These are phyloP conservation scores for Mycena rosella DNA, from an alignment of 768 basidiomycete genomes.

Conservation along the genomic window DNA sequence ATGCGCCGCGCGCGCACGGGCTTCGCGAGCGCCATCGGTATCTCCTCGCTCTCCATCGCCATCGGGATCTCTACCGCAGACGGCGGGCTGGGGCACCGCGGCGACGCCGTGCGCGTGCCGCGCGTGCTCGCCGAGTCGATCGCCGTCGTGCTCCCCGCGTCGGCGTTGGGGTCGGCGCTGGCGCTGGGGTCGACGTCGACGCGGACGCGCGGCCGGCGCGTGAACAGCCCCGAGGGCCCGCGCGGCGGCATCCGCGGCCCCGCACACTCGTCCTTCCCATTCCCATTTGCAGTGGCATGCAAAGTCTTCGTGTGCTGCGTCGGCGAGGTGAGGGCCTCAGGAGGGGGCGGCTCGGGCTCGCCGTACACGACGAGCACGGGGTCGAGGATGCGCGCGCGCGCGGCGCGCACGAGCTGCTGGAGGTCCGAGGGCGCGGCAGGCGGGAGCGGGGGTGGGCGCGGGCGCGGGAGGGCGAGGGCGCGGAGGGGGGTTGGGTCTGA, in stretches of 20 bases:
- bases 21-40: slow-evolving; percentile 31
- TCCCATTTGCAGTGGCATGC: too few species aligned
- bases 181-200: slow-evolving; percentile 1
- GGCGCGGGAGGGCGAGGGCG: slow-evolving; percentile 60
- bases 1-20: slow-evolving; percentile 32
- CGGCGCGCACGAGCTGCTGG: slow-evolving; percentile 50
- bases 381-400: slow-evolving; percentile 65
- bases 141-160: slow-evolving; percentile 23
- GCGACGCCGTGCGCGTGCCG: neutral
- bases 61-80: neutral
- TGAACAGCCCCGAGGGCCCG: slow-evolving; percentile 33
- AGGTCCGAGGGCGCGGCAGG: slow-evolving; percentile 64
- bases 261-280: slow-evolving; percentile 35
- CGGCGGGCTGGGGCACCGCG: neutral
- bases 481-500: slow-evolving; percentile 67
- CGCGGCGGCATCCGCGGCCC: slow-evolving; percentile 34
- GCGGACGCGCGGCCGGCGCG: slow-evolving; percentile 6
- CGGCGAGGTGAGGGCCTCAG: neutral
- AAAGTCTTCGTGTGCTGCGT: slow-evolving; percentile 13
- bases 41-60: too few species aligned
- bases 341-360: slow-evolving; percentile 32
- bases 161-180: slow-evolving; percentile 4
- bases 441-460: slow-evolving; percentile 59
- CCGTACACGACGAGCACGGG: slow-evolving; percentile 56
- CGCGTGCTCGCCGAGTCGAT: slow-evolving; percentile 6